Evolutionary conservation across 345 rosid genomes (phyloP), one percentile per base, ranked within the genome.

Genomic region (Noccaea caerulescens): DNA sequence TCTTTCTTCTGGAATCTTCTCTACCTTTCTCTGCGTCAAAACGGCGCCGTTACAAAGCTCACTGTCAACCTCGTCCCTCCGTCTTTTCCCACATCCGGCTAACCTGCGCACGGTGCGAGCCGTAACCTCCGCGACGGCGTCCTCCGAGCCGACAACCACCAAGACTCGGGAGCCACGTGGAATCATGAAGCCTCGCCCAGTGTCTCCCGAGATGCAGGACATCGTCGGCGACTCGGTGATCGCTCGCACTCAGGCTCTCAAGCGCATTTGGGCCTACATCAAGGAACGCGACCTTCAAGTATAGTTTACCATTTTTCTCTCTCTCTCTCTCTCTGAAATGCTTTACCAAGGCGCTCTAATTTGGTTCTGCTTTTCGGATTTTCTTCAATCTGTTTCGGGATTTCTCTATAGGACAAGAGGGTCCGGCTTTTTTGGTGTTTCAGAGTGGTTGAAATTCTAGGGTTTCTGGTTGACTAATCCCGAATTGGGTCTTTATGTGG

Each of bases 251-350:
- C 90, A 94, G 68, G 96, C 88, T 54, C 85, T 91, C 39, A 94
- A 91, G 79, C 82, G 25, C 60, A 89, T 91, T 69, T 94, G 99
- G 98, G 98, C 85, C n/a, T 76, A 94, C 74, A 94, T 94, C 69
- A 94, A 91, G 76, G 86, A 83, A 69, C 71, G 82, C 73, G 88
- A 88, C 78, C 97, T 94, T 76, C 99, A 94, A 88, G 99, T 91
- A 58, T 14, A n/a, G 3, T 3, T 14, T 3, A 14, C 42, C 9
- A 30, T 10, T 2, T 33, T 16, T 42, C 20, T 61, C 18, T 16
- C 36, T 54, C 25, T 30, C 53, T 18, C 14, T 59, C 46, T 65
- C 42, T 53, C 11, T 58, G 20, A 10, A 61, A 25, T 45, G 60
- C 20, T 59, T 41, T 32, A 30, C 6, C 9, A 7, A 32, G 7